Evolutionary conservation across 1,284 basidiomycete genomes (phyloP), one percentile per base, ranked within the genome.

Genomic region (Microbotryum violaceum): DNA sequence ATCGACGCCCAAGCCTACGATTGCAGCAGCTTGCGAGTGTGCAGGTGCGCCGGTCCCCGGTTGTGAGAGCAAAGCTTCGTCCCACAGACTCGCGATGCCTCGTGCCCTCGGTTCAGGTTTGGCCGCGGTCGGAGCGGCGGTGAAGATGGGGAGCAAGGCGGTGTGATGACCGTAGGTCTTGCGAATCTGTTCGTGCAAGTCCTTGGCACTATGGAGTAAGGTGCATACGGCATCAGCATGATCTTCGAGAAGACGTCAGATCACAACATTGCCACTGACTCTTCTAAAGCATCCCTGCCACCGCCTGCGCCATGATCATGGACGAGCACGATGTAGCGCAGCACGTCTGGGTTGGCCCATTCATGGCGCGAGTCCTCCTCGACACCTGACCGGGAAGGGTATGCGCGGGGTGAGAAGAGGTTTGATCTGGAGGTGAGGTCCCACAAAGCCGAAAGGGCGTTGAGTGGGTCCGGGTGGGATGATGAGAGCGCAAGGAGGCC

Each of bases 271-370:
- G 31, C 9, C 1, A 59, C 62, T 56, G 33, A 66, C 63, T 72
- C 66, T 29, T 69, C 59, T 58, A 62, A 63, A 3, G 46, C 59
- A 16, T 53, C 46, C 18, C 25, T 27, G 6, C 57, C 60, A 0
- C 56, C 56, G 6, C 62, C 60, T 2, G 54, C 49, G 18, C 63
- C 64, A 16, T 46, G 37, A 48, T 73, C 72, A 59, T 74, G 72
- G 10, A 74, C 59, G 23, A 74, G 56, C 29, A 74, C 62, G 54
- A 73, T 68, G 53, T 72, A 74, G 9, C 73, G 60, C 31, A 74
- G 56, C 37, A 71, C 57, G 54, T 70, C 65, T 16, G 70, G 68
- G 14, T 54, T 58, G 8, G 58, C 57, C 52, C 52, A 70, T 6
- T 70, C 68, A 44, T 50, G 54, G 18, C 56, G 8, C 2, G 48